These are phyloP conservation scores for Fusarium succisae DNA, from an alignment of 2,329 filamentous ascomycete species.

Conservation along the genomic window DNA sequence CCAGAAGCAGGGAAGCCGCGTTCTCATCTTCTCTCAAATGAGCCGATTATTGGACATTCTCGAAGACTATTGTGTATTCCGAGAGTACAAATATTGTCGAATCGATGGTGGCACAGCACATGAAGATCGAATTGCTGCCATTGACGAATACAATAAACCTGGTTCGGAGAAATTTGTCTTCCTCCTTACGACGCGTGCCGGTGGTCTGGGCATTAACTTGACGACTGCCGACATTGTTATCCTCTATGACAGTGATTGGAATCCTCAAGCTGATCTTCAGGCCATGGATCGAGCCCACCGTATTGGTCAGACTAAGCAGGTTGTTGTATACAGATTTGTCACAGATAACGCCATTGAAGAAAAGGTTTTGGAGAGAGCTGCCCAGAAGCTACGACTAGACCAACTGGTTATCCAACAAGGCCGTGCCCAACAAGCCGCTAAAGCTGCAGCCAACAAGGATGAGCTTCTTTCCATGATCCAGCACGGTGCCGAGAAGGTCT, in stretches of 20 bases:
- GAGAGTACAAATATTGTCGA: slow-evolving; percentile 93
- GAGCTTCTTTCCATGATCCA: slow-evolving; percentile 98
- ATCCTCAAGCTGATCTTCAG: slow-evolving; percentile 96
- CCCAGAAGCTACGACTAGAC: slow-evolving; percentile 94
- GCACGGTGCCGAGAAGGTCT: slow-evolving; percentile 95
- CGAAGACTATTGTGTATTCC: slow-evolving; percentile 97
- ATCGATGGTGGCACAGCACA: slow-evolving; percentile 97
- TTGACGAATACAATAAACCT: slow-evolving; percentile 98
- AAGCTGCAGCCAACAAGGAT: slow-evolving; percentile 93
- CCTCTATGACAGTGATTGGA: slow-evolving; percentile 98
- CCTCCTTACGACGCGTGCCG: slow-evolving; percentile 91
- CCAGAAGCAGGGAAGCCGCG: slow-evolving; percentile 86
- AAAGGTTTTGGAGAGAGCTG: slow-evolving; percentile 95
- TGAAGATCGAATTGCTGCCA: slow-evolving; percentile 95
- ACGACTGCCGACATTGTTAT: slow-evolving; percentile 96
- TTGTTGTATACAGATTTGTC: slow-evolving; percentile 94
- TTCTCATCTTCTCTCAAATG: slow-evolving; percentile 99
- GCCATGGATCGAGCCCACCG: slow-evolving; percentile 99
- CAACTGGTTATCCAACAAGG: slow-evolving; percentile 99
- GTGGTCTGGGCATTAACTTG: slow-evolving; percentile 95
- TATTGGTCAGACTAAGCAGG: slow-evolving; percentile 98
- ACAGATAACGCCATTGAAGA: slow-evolving; percentile 99
- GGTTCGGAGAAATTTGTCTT: slow-evolving; percentile 97
- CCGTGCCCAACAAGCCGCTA: slow-evolving; percentile 87
- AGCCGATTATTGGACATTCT: slow-evolving; percentile 95